phyloP scores from a whole-genome alignment of 2,329 filamentous ascomycete genomes.

The Nannizziopsis arthrosporioides region DNA sequence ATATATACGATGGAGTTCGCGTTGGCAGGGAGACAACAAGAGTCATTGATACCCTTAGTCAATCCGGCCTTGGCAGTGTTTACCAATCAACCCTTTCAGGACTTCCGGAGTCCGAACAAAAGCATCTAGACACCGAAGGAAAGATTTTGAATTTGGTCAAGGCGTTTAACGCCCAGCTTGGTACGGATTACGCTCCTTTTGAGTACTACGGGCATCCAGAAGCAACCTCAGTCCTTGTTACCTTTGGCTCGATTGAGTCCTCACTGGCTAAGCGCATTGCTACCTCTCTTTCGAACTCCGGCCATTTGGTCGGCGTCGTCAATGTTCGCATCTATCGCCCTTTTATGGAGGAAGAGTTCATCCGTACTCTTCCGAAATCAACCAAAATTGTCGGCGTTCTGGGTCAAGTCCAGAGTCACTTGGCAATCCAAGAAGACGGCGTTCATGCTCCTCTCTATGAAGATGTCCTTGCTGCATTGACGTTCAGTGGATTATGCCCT shows the following conservation, averaged over 20 bases:
- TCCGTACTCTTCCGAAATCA: conserved; percentile 65
- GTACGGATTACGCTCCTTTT: conserved; percentile 83
- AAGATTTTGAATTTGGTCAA: conserved; percentile 60
- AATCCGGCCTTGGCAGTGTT: conserved; percentile 54
- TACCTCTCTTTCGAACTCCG: conserved; percentile 57
- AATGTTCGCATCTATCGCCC: conserved; percentile 90
- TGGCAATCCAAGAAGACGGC: conserved; percentile 60
- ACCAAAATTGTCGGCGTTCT: conserved; percentile 69
- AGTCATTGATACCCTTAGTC: conserved; percentile 69
- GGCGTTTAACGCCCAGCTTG: conserved; percentile 78
- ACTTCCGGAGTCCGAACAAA: conserved; percentile 52
- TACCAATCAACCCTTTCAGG: conserved; percentile 54
- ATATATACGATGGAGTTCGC: conserved; percentile 77
- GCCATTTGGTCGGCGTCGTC: conserved; percentile 70
- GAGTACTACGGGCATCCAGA: conserved; percentile 80
- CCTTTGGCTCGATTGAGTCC: conserved; percentile 84
- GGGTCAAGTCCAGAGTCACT: conserved; percentile 69
- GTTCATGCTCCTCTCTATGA: conserved; percentile 77
- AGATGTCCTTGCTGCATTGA: conserved; percentile 77
- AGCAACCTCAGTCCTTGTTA: conserved; percentile 73
- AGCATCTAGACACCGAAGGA: conserved; percentile 57
- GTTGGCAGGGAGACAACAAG: conserved; percentile 72
- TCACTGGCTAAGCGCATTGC: conserved; percentile 76
- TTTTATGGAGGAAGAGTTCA: conserved; percentile 88
- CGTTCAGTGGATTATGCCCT: conserved; percentile 58